Conservation (phyloP, 2,329 filamentous ascomycete genomes). For the Aspergillus phoenicis region DNA sequence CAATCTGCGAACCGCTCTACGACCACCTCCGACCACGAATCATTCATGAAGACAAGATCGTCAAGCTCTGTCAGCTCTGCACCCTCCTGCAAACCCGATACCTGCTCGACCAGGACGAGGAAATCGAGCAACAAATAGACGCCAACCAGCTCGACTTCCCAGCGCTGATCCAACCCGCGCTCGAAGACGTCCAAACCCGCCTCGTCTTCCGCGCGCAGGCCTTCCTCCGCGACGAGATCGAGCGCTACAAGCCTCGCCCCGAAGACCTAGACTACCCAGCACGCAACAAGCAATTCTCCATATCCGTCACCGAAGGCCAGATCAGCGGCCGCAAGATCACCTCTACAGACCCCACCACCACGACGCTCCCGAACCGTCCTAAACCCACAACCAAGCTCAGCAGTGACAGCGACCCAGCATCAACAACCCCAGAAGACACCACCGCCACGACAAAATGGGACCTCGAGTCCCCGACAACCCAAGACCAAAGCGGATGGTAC, state of each 20-base stretch:
- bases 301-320: conserved; percentile 47
- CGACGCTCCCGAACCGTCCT: conserved; percentile 42
- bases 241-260: conserved; percentile 65
- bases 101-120: conserved; percentile 61
- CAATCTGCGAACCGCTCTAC: conserved; percentile 68
- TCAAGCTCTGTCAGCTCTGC: conserved; percentile 69
- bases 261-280: conserved; percentile 68
- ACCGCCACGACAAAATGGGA: conserved; percentile 44
- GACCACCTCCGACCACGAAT: conserved; percentile 66
- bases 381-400: conserved; percentile 54
- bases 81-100: conserved; percentile 67
- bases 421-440: conserved; percentile 35
- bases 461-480: conserved; percentile 54
- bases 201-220: conserved; percentile 67
- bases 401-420: conserved; percentile 49
- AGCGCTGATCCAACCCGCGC: conserved; percentile 61
- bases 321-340: conserved; percentile 58
- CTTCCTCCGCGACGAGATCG: conserved; percentile 67
- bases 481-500: conserved; percentile 64
- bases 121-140: conserved; percentile 52
- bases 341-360: conserved; percentile 33
- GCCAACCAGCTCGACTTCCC: conserved; percentile 64
- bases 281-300: conserved; percentile 49
- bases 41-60: conserved; percentile 67
- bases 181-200: conserved; percentile 69